Evolutionary conservation across 768 basidiomycete species (phyloP), one percentile per base, ranked within the genome.

Genomic region (Nidula microcarpa): DNA sequence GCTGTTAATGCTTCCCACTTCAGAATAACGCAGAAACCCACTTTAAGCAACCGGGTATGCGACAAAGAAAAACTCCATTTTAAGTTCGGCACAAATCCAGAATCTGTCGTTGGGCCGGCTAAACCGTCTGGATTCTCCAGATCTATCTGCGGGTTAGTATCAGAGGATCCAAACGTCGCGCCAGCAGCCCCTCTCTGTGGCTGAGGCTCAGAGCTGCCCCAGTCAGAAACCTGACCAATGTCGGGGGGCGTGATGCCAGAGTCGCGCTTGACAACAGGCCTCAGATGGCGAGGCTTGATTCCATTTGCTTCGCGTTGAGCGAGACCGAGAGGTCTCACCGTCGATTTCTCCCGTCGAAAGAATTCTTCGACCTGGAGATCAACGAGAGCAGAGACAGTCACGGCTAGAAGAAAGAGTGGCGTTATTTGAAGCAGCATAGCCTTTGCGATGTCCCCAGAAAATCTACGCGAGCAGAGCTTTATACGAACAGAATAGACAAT

Each of bases 1-100:
- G 23, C 23, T 23, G 23, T 23, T 23, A 23, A 23, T 23, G 23
- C 23, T 23, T 23, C 23, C 23, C 23, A 23, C 23, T 23, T 23
- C 23, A 23, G 23, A 23, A 23, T 23, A 23, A 23, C 23, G 23
- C 23, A 23, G 23, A 23, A 23, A 23, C 23, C 23, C 23, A 23
- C 23, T 23, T 23, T 56, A 13, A 56, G 33, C 33, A 56, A 36
- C 44, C 55, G 43, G 8, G 55, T 53, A 34, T 56, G 55, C 5
- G 55, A 56, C 14, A 52, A 49, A 14, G 55, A 56, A 32, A 56
- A 56, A 33, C 55, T 56, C 55, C 55, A 56, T 34, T 53, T 56
- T 23, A 56, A 43, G 44, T 56, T 56, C 14, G 50, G 50, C n/a
- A 56, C 55, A 47, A 47, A 33, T 18, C 55, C 55, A 41, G 51